Conservation (phyloP, 257 asterid genomes). For the Striga asiatica region DNA sequence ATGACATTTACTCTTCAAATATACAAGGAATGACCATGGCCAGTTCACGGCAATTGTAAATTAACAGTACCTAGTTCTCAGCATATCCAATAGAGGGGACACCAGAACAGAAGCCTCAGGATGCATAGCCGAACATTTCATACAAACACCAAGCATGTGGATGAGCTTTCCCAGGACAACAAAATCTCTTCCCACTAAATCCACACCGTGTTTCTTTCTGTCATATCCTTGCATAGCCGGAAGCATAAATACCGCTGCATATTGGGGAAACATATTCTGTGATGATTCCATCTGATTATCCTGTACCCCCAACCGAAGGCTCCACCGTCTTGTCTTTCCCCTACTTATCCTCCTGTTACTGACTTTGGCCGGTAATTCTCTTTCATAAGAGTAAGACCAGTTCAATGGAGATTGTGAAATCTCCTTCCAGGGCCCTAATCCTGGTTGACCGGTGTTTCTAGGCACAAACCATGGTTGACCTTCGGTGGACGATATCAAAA, state of each 20-base stretch:
- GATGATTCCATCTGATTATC: constrained; percentile 37
- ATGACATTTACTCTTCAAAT: too few relatives aligned
- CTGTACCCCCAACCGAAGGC: constrained; percentile 29
- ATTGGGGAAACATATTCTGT: constrained; percentile 69
- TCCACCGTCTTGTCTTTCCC: constrained; percentile 80
- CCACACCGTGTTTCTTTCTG: constrained; percentile 86
- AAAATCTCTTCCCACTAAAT: constrained; percentile 78
- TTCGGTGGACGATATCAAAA: constrained; percentile 46
- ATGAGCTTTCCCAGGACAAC: constrained; percentile 80
- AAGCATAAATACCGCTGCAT: constrained; percentile 93
- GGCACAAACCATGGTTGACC: constrained; percentile 83
- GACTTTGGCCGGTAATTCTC: constrained; percentile 66
- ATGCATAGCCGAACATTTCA: constrained; percentile 89
- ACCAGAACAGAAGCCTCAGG: constrained; percentile 93
- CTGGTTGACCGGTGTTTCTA: constrained; percentile 52
- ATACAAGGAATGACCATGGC: not conserved
- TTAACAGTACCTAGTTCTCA: constrained; percentile 54
- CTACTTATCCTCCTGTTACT: constrained; percentile 29
- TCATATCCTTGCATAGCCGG: constrained; percentile 88
- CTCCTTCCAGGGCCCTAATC: constrained; percentile 82
- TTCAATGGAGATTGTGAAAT: constrained; percentile 60
- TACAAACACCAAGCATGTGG: constrained; percentile 85
- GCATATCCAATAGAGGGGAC: constrained; percentile 77
- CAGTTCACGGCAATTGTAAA: constrained; percentile 9
- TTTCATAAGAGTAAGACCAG: constrained; percentile 82